These are phyloP conservation scores for Erythrobasidium hasegawianum DNA, from an alignment of 1,284 basidiomycete species.

Conservation along the genomic window DNA sequence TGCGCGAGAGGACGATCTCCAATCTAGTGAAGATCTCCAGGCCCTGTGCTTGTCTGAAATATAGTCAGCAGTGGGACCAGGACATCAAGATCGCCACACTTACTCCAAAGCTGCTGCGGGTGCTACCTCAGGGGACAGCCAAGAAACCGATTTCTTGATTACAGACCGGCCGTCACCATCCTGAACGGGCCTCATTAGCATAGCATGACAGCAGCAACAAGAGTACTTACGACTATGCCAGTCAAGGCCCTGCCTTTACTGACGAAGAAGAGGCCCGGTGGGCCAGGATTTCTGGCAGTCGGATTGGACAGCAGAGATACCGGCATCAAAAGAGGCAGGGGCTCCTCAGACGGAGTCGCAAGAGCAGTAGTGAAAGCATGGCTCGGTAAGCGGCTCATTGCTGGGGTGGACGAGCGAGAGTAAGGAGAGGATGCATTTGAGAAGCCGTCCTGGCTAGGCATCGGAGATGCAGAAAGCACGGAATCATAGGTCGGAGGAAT, in stretches of 20 bases:
- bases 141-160: slow-evolving; percentile 41
- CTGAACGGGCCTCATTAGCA: slow-evolving; percentile 6
- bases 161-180: slow-evolving; percentile 40
- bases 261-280: slow-evolving; percentile 78
- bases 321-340: slow-evolving; percentile 64
- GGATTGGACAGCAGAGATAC: slow-evolving; percentile 76
- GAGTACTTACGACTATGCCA: slow-evolving; percentile 68
- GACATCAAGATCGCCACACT: background rate
- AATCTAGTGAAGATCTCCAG: slow-evolving; percentile 21
- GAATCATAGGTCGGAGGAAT: slow-evolving; percentile 83
- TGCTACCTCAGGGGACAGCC: slow-evolving; percentile 12
- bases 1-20: slow-evolving; percentile 22
- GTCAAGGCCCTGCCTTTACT: slow-evolving; percentile 78
- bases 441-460: background rate
- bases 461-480: slow-evolving; percentile 49
- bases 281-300: slow-evolving; percentile 63
- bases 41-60: slow-evolving; percentile 19
- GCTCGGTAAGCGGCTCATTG: background rate
- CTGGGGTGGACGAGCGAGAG: slow-evolving; percentile 16
- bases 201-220: no score
- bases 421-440: background rate
- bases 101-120: slow-evolving; percentile 1
- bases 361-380: background rate
- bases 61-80: background rate
- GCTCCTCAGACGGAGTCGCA: slow-evolving; percentile 31